Percentiles rank a stretch among this genome's conserved stretches.
Evolutionary conservation across 768 basidiomycete species (phyloP).

Genomic region (Termitomyces eurrhizus): DNA sequence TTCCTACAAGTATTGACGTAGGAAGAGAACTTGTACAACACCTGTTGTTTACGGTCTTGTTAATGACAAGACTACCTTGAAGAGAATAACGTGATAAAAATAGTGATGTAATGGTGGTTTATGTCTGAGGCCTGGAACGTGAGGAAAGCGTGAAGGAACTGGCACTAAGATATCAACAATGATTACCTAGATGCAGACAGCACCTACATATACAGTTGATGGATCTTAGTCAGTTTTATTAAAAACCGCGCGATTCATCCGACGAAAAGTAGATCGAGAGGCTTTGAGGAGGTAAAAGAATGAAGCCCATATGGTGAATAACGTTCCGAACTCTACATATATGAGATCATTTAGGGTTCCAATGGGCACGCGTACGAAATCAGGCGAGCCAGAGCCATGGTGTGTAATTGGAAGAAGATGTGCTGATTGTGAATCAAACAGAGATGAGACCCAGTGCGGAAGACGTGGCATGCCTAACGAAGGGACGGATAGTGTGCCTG

Average conservation of each 20-base stretch:
- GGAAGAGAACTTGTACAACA: background rate
- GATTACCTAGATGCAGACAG: too few relatives aligned
- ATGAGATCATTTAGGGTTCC: conserved; percentile 32
- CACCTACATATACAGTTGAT: too few relatives aligned
- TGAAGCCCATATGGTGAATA: conserved; percentile 31
- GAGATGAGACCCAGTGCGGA: conserved; percentile 15
- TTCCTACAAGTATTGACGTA: background rate
- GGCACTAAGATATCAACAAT: background rate
- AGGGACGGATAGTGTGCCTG: conserved; percentile 2
- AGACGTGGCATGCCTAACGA: conserved; percentile 7
- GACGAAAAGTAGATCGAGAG: conserved; percentile 19
- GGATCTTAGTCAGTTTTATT: conserved; percentile 9
- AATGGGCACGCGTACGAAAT: conserved; percentile 31
- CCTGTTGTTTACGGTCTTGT: background rate
- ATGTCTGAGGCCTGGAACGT: background rate
- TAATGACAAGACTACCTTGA: background rate
- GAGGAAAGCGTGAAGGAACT: background rate
- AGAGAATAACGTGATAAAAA: background rate
- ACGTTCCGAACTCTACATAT: conserved; percentile 40
- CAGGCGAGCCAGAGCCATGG: conserved; percentile 5
- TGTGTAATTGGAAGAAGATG: conserved; percentile 20
- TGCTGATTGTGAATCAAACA: conserved; percentile 13
- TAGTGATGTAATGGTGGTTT: background rate
- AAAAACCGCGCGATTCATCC: background rate
- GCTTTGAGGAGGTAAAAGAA: conserved; percentile 34